These are phyloP conservation scores for Metschnikowia santaceciliae DNA, from an alignment of 805 yeast genomes.

Conservation along the genomic window DNA sequence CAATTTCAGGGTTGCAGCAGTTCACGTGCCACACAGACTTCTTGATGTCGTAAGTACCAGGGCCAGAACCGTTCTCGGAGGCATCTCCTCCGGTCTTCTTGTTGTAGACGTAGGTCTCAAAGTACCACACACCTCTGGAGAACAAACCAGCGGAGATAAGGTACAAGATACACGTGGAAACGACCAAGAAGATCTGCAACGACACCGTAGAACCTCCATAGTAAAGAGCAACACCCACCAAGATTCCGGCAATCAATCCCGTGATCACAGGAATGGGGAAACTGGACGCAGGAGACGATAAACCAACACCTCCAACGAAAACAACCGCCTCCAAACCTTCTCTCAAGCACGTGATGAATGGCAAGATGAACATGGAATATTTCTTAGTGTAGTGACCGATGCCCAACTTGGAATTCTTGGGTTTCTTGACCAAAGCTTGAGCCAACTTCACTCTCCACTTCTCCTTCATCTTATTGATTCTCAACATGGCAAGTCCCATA, in stretches of 20 bases:
- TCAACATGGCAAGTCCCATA: constrained; percentile 95
- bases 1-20: constrained; percentile 91
- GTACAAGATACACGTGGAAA: constrained; percentile 84
- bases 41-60: constrained; percentile 84
- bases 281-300: constrained; percentile 34
- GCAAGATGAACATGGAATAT: constrained; percentile 84
- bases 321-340: constrained; percentile 70
- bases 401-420: constrained; percentile 44
- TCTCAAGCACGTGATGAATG: constrained; percentile 85
- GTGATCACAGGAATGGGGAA: constrained; percentile 89
- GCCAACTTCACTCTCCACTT: constrained; percentile 97
- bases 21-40: constrained; percentile 91
- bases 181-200: constrained; percentile 80
- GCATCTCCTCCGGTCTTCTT: constrained; percentile 87
- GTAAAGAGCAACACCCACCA: constrained; percentile 68
- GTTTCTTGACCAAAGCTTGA: constrained; percentile 53
- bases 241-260: constrained; percentile 76
- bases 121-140: constrained; percentile 89
- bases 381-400: constrained; percentile 58
- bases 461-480: constrained; percentile 92
- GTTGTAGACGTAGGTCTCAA: constrained; percentile 66
- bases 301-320: constrained; percentile 43
- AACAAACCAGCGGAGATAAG: constrained; percentile 91
- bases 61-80: constrained; percentile 86
- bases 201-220: constrained; percentile 78